Conservation (phyloP, 1,284 basidiomycete genomes). For the Naganishia cerealis region DNA sequence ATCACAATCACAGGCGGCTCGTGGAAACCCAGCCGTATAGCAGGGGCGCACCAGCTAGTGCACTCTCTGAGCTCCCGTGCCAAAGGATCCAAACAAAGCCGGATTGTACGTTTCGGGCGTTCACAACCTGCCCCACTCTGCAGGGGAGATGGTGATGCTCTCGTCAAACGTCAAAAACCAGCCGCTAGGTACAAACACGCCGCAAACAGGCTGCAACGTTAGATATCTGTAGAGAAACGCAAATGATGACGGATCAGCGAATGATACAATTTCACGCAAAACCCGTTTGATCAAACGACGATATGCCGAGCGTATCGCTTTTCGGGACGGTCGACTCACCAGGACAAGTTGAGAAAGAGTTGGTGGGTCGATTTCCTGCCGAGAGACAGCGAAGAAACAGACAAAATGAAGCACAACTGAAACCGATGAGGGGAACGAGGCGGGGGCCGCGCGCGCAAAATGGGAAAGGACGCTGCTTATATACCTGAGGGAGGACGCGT, state of each 20-base stretch:
- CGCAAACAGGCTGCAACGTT: not conserved
- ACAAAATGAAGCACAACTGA: not conserved
- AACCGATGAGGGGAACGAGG: not conserved
- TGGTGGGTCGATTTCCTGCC: not conserved
- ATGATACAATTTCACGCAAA: not conserved
- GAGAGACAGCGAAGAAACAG: not conserved
- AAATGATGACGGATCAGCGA: not conserved
- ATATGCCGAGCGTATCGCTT: not conserved
- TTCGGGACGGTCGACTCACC: not conserved
- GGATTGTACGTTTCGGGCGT: not conserved
- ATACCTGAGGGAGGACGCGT: not conserved
- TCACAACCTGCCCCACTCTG: not conserved
- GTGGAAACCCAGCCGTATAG: not conserved
- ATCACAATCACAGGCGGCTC: too few relatives aligned
- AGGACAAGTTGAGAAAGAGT: not conserved
- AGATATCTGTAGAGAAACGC: not conserved
- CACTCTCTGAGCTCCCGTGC: not conserved
- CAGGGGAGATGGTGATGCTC: not conserved
- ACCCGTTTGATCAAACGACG: not conserved
- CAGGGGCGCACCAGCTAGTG: not conserved
- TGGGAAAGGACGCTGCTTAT: constrained; percentile 10
- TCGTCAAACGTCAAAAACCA: not conserved
- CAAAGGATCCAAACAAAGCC: not conserved
- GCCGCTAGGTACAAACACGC: not conserved
- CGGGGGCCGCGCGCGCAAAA: constrained; percentile 2